Conservation (phyloP, 768 basidiomycete species). For the Asterophora parasitica region DNA sequence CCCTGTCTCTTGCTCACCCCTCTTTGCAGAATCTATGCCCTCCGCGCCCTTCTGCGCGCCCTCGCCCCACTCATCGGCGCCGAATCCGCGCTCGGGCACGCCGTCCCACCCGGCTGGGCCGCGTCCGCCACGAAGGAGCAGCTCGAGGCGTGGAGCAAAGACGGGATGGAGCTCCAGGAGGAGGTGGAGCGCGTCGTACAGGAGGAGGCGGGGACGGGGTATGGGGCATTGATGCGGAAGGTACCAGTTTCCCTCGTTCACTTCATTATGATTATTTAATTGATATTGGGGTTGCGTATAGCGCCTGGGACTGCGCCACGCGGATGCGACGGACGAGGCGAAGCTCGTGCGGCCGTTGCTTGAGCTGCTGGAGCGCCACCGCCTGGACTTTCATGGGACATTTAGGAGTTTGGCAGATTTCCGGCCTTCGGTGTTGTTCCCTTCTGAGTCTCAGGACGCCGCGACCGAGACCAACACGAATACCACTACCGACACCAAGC, state of each 20-base stretch:
- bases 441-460: no score
- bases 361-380: constrained; percentile 64
- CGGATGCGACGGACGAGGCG: constrained; percentile 53
- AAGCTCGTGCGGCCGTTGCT: constrained; percentile 63
- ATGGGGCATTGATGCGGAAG: constrained; percentile 66
- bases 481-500: constrained; percentile 3
- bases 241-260: constrained; percentile 23
- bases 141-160: constrained; percentile 56
- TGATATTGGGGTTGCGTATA: constrained; percentile 19
- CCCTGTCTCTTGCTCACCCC: no score
- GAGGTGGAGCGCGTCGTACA: constrained; percentile 62
- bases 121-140: constrained; percentile 44
- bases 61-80: constrained; percentile 85
- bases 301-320: constrained; percentile 74
- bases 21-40: constrained; percentile 72
- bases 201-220: constrained; percentile 57
- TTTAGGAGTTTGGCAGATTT: constrained; percentile 73
- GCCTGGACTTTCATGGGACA: constrained; percentile 84
- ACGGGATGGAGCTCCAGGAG: constrained; percentile 48
- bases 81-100: constrained; percentile 56
- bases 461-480: constrained; percentile 7
- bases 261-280: background rate
- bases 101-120: constrained; percentile 61
- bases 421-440: constrained; percentile 40
- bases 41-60: constrained; percentile 70